Percentiles rank a stretch among this genome's conserved stretches.
phyloP scores from a whole-genome alignment of 73 alveolate genomes.

The Blepharisma japonicum region DNA sequence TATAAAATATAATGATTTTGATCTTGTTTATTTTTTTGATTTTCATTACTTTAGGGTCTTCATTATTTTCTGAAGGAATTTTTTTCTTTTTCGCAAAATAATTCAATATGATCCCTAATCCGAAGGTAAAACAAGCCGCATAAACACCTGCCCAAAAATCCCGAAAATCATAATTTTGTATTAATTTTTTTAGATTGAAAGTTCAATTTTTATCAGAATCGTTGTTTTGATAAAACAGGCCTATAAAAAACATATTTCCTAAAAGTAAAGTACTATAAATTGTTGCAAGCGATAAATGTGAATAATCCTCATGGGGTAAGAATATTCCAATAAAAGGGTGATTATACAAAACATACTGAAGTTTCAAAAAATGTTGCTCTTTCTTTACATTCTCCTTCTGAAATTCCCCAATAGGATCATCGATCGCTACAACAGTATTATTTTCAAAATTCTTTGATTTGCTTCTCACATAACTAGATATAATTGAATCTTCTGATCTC shows the following conservation, averaged over 20 bases:
- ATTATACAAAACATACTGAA: too few relatives aligned
- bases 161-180: not conserved
- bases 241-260: constrained; percentile 26
- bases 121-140: not conserved
- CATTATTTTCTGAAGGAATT: not conserved
- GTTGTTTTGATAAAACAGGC: not conserved
- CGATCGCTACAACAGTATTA: too few relatives aligned
- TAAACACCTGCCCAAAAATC: constrained; percentile 16
- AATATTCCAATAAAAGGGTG: too few relatives aligned
- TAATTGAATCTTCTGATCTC: too few relatives aligned
- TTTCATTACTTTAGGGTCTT: not conserved
- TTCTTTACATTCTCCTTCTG: too few relatives aligned
- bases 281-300: not conserved
- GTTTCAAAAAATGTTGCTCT: too few relatives aligned
- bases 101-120: not conserved
- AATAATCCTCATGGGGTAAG: too few relatives aligned
- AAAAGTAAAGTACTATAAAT: not conserved
- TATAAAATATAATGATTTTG: not conserved
- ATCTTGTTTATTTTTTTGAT: not conserved
- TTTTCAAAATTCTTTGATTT: too few relatives aligned
- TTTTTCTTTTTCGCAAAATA: not conserved
- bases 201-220: not conserved
- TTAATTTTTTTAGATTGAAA: not conserved
- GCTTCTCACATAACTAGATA: too few relatives aligned
- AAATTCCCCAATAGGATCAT: too few relatives aligned